phyloP scores from a whole-genome alignment of 192 early-diverging fungal genomes.

The Gonapodya prolifera region DNA sequence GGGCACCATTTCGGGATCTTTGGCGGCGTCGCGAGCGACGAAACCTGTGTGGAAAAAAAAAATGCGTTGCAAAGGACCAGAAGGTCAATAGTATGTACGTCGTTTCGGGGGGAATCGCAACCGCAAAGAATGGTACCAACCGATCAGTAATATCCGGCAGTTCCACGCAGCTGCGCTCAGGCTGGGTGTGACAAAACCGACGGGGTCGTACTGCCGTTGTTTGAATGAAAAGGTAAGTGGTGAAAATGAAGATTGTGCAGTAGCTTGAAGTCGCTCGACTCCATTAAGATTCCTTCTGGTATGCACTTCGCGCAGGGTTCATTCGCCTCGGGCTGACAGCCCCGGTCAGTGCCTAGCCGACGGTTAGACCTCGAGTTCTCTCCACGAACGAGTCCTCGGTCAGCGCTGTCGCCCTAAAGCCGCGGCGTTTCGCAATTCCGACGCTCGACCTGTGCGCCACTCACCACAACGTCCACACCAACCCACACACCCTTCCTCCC shows the following conservation, averaged over 20 bases:
- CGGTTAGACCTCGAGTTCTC: not conserved
- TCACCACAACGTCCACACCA: not conserved
- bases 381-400: too few relatives aligned
- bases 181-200: not conserved
- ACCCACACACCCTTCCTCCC: not conserved
- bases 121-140: not conserved
- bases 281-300: too few relatives aligned
- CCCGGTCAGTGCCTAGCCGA: too few relatives aligned
- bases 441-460: too few relatives aligned
- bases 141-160: not conserved
- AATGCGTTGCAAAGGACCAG: not conserved
- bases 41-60: not conserved
- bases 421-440: too few relatives aligned
- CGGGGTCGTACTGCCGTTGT: not conserved
- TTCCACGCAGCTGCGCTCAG: not conserved
- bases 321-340: too few relatives aligned
- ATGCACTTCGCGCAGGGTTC: too few relatives aligned
- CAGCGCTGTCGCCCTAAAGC: too few relatives aligned
- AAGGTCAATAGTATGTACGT: too few relatives aligned
- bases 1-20: not conserved
- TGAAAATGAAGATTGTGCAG: too few relatives aligned
- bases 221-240: not conserved
- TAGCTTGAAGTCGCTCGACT: too few relatives aligned
- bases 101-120: too few relatives aligned
- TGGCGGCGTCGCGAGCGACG: constrained; percentile 1